phyloP scores from a whole-genome alignment of 2,329 filamentous ascomycete genomes.

The Davidsoniella eucalypti region DNA sequence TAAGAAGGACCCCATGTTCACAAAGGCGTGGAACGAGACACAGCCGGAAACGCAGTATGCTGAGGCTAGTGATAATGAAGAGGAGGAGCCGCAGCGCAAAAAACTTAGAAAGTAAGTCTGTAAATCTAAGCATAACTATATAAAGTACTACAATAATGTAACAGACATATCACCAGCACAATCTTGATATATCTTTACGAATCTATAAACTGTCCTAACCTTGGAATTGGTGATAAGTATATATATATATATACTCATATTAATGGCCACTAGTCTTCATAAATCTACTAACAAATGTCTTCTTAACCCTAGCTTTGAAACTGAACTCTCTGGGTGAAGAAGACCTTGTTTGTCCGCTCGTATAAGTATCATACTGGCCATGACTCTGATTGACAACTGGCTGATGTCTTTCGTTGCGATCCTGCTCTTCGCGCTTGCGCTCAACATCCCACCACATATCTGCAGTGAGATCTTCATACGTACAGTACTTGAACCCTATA shows the following conservation, averaged over 20 bases:
- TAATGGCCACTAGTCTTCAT: no score
- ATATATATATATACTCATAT: no score
- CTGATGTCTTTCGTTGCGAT: not conserved
- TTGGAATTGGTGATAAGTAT: no score
- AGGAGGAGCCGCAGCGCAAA: constrained; percentile 49
- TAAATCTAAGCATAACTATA: not conserved
- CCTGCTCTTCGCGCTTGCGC: not conserved
- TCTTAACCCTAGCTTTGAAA: no score
- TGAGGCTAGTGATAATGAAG: constrained; percentile 75
- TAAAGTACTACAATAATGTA: not conserved
- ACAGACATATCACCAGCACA: not conserved
- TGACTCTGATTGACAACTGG: no score
- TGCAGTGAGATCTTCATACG: not conserved
- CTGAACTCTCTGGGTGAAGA: no score
- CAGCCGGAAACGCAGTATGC: constrained; percentile 88
- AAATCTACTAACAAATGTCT: no score
- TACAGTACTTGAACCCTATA: constrained; percentile 1
- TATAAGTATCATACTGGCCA: no score
- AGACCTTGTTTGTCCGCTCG: no score
- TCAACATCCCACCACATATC: constrained; percentile 1
- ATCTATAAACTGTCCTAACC: no score
- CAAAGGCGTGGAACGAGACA: constrained; percentile 79
- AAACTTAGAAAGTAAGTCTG: constrained; percentile 17
- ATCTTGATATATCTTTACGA: no score
- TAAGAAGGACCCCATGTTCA: constrained; percentile 86